Conservation (phyloP, 306 rosid genomes). For the Urtica urens region DNA sequence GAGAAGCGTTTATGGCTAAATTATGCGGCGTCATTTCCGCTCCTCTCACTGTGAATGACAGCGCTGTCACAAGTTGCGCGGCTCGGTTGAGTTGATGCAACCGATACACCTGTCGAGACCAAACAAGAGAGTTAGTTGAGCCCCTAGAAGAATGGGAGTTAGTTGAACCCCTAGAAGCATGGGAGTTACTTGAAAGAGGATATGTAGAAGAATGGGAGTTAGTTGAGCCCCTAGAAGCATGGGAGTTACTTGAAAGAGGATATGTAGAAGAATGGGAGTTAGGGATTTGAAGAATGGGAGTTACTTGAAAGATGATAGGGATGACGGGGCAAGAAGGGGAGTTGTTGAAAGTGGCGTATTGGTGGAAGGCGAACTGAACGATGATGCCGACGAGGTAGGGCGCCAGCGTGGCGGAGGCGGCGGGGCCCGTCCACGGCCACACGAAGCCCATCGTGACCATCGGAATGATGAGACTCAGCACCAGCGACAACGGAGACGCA, state of each 20-base stretch:
- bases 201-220: slow-evolving; percentile 89
- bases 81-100: slow-evolving; percentile 95
- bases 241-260: slow-evolving; percentile 59
- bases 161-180: no score
- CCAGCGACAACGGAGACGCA: slow-evolving; percentile 70
- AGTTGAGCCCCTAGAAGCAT: no score
- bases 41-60: slow-evolving; percentile 87
- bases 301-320: slow-evolving; percentile 86
- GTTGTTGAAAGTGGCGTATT: slow-evolving; percentile 70
- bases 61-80: slow-evolving; percentile 93
- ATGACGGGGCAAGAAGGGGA: slow-evolving; percentile 85
- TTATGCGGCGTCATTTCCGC: slow-evolving; percentile 87
- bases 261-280: slow-evolving; percentile 82
- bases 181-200: slow-evolving; percentile 59
- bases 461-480: slow-evolving; percentile 86
- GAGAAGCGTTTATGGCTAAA: slow-evolving; percentile 80
- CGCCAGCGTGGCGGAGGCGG: slow-evolving; percentile 98
- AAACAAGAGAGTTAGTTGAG: no score
- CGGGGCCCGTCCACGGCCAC: slow-evolving; percentile 99
- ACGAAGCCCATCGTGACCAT: slow-evolving; percentile 99
- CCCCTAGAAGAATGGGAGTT: no score
- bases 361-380: slow-evolving; percentile 97
- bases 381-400: slow-evolving; percentile 88
- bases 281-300: slow-evolving; percentile 39
- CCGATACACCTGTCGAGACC: slow-evolving; percentile 75